A percentile compares a stretch with the other conserved stretches of the same genome.
phyloP scores from a whole-genome alignment of 2,329 filamentous ascomycete species.

The Ascochyta lentis region DNA sequence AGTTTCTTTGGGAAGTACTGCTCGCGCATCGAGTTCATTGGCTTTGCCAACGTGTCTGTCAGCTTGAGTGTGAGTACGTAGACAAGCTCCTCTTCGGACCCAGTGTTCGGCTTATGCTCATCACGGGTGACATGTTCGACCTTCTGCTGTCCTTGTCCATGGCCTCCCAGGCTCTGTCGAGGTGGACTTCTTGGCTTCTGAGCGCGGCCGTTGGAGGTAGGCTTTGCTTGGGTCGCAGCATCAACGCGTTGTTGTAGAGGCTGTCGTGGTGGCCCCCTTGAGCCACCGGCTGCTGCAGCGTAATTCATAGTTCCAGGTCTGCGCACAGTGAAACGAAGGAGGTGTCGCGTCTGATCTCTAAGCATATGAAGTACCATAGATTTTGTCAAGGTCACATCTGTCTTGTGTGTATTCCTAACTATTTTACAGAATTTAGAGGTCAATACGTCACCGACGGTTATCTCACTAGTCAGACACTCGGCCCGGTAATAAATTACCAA shows the following conservation, averaged over 20 bases:
- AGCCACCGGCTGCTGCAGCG: constrained; percentile 27
- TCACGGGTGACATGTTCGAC: constrained; percentile 8
- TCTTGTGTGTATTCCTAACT: constrained; percentile 3
- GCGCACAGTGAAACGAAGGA: background rate
- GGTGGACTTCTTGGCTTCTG: constrained; percentile 2
- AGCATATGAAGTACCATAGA: constrained; percentile 5
- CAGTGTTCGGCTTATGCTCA: constrained; percentile 43
- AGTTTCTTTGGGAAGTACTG: constrained; percentile 52
- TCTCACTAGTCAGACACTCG: too few species aligned
- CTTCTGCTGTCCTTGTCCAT: constrained; percentile 12
- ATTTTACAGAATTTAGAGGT: constrained; percentile 13
- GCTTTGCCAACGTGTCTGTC: constrained; percentile 46
- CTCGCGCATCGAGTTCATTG: constrained; percentile 50
- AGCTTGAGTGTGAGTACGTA: constrained; percentile 55
- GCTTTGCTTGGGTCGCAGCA: constrained; percentile 1
- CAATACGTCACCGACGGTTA: constrained; percentile 32
- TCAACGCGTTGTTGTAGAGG: constrained; percentile 1
- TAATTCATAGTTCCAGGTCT: constrained; percentile 24
- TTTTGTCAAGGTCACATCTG: background rate
- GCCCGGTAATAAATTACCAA: too few species aligned
- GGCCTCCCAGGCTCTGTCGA: constrained; percentile 17
- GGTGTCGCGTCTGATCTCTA: background rate
- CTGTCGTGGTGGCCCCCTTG: constrained; percentile 3
- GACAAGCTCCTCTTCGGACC: constrained; percentile 41
- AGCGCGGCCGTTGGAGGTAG: background rate